Evolutionary conservation across 2,329 filamentous ascomycete species (phyloP).

Genomic region (Zymoseptoria tritici): DNA sequence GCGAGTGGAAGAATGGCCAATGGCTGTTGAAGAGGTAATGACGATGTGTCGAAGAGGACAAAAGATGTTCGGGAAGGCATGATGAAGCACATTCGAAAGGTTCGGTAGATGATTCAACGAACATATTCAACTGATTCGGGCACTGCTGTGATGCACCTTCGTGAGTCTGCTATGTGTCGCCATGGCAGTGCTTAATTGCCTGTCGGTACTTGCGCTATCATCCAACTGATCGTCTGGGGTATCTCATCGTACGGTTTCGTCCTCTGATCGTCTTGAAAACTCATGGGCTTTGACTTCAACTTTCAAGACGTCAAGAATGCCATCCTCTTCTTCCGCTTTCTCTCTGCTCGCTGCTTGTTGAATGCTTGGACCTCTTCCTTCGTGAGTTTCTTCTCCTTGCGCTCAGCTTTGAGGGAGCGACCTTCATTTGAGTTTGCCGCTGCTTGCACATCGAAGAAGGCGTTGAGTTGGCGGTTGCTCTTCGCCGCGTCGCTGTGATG

Average conservation of each 20-base stretch:
- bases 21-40: too few species aligned
- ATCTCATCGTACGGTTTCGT: background rate
- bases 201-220: background rate
- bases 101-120: background rate
- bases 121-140: background rate
- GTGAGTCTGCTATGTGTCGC: background rate
- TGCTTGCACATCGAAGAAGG: conserved; percentile 89
- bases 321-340: conserved; percentile 88
- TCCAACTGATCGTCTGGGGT: background rate
- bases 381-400: conserved; percentile 72
- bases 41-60: background rate
- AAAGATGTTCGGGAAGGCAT: background rate
- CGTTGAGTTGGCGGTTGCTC: conserved; percentile 78
- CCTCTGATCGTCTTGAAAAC: background rate
- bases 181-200: background rate
- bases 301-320: conserved; percentile 80
- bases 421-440: conserved; percentile 88
- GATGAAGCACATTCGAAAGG: background rate
- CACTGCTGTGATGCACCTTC: background rate
- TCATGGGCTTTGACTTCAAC: background rate
- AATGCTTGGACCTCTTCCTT: conserved; percentile 86
- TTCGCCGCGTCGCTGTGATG: conserved; percentile 83
- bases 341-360: conserved; percentile 79
- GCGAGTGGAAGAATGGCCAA: background rate
- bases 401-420: conserved; percentile 82